Percentiles rank a stretch among this genome's conserved stretches.
Evolutionary conservation across 2,329 filamentous ascomycete species (phyloP).

Genomic region (Aspergillus flavus): DNA sequence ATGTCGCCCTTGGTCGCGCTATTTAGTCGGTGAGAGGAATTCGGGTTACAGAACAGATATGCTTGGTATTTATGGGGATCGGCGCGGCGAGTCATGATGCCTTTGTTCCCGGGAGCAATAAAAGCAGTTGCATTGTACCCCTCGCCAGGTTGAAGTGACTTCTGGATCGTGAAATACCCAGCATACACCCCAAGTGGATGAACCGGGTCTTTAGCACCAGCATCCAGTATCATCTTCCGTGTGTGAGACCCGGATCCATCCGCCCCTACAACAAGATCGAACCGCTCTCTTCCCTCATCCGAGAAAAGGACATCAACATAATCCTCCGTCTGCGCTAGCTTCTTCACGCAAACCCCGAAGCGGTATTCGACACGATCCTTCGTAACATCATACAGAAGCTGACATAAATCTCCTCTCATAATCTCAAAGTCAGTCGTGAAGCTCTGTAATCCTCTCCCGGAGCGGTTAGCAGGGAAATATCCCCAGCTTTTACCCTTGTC

Average conservation of each 20-base stretch:
- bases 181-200: conserved; percentile 29
- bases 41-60: conserved; percentile 37
- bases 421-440: conserved; percentile 58
- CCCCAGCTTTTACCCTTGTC: conserved; percentile 40
- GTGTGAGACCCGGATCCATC: conserved; percentile 32
- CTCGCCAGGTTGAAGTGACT: conserved; percentile 31
- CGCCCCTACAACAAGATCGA: conserved; percentile 34
- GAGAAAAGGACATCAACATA: conserved; percentile 26
- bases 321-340: conserved; percentile 25
- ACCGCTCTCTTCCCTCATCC: conserved; percentile 22
- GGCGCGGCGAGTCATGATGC: conserved; percentile 47
- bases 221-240: conserved; percentile 23
- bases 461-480: conserved; percentile 44
- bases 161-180: conserved; percentile 43
- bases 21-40: conserved; percentile 28
- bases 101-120: conserved; percentile 38
- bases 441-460: conserved; percentile 37
- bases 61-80: conserved; percentile 41
- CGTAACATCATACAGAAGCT: conserved; percentile 43
- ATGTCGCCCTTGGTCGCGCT: conserved; percentile 34
- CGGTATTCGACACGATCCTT: conserved; percentile 30
- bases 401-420: conserved; percentile 55
- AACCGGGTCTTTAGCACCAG: conserved; percentile 22
- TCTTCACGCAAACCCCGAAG: conserved; percentile 35
- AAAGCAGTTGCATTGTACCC: conserved; percentile 42